These are phyloP conservation scores for Chamaecyparis obtusa DNA, from an alignment of 75 land plant genomes.

Conservation along the genomic window DNA sequence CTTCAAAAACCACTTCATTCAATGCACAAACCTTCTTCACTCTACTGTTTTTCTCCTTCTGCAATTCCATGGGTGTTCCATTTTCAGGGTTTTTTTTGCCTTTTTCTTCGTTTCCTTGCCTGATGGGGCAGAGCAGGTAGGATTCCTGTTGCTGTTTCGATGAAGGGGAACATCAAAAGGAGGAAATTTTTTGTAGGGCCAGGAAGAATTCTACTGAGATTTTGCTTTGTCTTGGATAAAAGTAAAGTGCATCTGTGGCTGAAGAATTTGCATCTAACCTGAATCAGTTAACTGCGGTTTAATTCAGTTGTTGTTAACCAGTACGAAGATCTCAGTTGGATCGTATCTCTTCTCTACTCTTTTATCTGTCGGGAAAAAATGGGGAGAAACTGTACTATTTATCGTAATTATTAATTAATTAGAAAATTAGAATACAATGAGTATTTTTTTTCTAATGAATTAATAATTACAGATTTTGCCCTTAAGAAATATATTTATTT, in stretches of 20 bases:
- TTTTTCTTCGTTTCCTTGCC: too few species aligned
- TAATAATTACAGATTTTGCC: too few species aligned
- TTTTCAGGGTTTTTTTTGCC: neutral
- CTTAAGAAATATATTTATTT: too few species aligned
- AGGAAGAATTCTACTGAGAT: neutral
- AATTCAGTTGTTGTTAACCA: neutral
- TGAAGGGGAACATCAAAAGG: neutral
- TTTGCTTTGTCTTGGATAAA: neutral
- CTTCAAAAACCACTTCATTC: neutral
- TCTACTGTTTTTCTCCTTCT: neutral
- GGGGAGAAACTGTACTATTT: too few species aligned
- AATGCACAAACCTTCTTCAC: neutral
- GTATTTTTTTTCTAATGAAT: too few species aligned
- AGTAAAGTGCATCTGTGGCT: neutral
- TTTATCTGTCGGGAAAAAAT: neutral
- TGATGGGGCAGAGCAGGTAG: neutral
- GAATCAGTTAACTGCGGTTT: constrained; percentile 1
- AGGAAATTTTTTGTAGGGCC: neutral
- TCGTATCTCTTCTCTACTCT: too few species aligned
- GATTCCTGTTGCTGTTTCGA: neutral
- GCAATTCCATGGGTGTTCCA: neutral
- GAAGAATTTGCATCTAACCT: neutral
- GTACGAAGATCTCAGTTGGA: neutral
- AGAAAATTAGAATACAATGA: too few species aligned
- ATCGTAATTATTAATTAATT: too few species aligned